phyloP scores from a whole-genome alignment of 345 rosid species.

The Eucalyptus pauciflora region DNA sequence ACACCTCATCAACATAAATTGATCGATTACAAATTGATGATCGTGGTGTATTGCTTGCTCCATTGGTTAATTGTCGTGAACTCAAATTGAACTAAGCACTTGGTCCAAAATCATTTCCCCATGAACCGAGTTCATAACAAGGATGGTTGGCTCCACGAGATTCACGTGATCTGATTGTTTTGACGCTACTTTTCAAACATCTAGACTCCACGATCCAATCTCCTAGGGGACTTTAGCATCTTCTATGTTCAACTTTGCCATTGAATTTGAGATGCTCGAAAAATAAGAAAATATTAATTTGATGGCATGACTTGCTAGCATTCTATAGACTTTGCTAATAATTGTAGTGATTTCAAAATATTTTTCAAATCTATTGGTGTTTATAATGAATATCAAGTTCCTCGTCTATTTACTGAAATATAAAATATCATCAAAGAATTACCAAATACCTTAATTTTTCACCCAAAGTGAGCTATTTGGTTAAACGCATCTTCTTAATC shows the following conservation, averaged over 20 bases:
- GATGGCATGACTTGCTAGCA: background rate
- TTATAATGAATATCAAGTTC: background rate
- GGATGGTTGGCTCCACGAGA: no score
- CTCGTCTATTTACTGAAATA: background rate
- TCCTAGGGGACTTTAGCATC: background rate
- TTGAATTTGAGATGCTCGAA: background rate
- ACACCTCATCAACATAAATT: accelerated
- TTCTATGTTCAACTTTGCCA: background rate
- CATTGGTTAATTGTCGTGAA: background rate
- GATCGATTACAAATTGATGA: background rate
- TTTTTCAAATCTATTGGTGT: background rate
- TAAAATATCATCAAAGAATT: background rate
- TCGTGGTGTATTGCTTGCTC: background rate
- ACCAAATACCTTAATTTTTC: background rate
- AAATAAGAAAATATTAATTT: background rate
- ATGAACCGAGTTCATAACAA: accelerated
- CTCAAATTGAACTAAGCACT: background rate
- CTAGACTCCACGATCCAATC: background rate
- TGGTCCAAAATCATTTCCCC: background rate
- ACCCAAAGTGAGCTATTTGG: background rate
- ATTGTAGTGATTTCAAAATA: background rate
- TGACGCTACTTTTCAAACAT: background rate
- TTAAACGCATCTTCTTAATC: background rate
- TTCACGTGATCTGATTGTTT: no score
- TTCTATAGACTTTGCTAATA: background rate